These are phyloP conservation scores for Brassica incana DNA, from an alignment of 345 rosid species.

Conservation along the genomic window DNA sequence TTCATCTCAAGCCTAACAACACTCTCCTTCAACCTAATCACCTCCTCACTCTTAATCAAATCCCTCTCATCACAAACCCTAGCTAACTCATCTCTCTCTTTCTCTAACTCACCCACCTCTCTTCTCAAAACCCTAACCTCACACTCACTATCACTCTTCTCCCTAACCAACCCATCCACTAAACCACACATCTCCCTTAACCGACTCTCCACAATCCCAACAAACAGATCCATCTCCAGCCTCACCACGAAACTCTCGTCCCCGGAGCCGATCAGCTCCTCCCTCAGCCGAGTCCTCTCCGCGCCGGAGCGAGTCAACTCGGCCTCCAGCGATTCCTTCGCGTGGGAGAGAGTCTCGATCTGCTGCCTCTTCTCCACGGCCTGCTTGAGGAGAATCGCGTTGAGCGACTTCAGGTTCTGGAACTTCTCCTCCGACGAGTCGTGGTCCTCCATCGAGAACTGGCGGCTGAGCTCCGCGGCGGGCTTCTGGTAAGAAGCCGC, in stretches of 20 bases:
- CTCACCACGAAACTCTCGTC: conserved; percentile 49
- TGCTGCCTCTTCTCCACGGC: conserved; percentile 56
- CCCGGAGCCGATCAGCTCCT: conserved; percentile 39
- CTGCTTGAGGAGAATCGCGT: conserved; percentile 62
- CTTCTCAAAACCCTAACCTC: conserved; percentile 48
- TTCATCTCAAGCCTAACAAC: conserved; percentile 46
- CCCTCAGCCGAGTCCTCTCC: conserved; percentile 40
- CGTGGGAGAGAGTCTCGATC: conserved; percentile 53
- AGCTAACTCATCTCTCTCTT: conserved; percentile 12
- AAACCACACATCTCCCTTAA: conserved; percentile 44
- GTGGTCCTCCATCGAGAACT: conserved; percentile 44
- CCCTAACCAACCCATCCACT: conserved; percentile 36
- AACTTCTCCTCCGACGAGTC: conserved; percentile 50
- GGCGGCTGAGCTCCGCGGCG: conserved; percentile 11
- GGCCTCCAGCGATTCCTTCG: conserved; percentile 50
- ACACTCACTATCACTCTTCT: conserved; percentile 45
- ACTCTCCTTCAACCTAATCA: conserved; percentile 41
- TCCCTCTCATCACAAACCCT: conserved; percentile 57
- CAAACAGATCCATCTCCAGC: conserved; percentile 50
- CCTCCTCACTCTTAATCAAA: conserved; percentile 43
- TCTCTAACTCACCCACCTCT: conserved; percentile 30
- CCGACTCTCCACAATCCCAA: conserved; percentile 47
- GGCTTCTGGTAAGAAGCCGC: conserved; percentile 21
- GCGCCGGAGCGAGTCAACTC: conserved; percentile 43
- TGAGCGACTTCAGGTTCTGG: conserved; percentile 59